These are phyloP conservation scores for Trichoderma reesei DNA, from an alignment of 495 filamentous ascomycete species.

Conservation along the genomic window DNA sequence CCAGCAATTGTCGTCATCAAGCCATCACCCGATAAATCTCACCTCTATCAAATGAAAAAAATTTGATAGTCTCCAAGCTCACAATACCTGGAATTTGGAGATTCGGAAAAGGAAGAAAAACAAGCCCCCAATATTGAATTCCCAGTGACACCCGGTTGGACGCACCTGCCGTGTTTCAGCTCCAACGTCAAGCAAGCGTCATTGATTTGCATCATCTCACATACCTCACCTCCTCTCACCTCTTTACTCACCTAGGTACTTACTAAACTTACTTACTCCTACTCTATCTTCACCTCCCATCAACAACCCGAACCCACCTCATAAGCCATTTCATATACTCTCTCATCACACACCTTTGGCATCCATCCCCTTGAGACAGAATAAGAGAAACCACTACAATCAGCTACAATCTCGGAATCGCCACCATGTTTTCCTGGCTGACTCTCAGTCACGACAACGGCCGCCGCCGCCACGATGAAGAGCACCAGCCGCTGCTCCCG, in stretches of 20 bases:
- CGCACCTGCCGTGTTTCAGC: neutral
- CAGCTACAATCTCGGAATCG: too few species aligned
- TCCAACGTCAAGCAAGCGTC: neutral
- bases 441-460: neutral
- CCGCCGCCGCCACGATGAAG: conserved; percentile 22
- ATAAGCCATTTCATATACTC: neutral
- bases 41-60: too few species aligned
- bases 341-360: neutral
- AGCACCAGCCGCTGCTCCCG: conserved; percentile 70
- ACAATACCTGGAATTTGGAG: neutral
- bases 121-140: neutral
- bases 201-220: neutral
- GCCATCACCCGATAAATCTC: too few species aligned
- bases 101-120: neutral
- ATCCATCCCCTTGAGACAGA: too few species aligned
- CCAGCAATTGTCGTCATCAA: too few species aligned
- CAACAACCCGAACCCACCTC: neutral
- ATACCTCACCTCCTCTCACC: neutral
- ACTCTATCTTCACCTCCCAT: neutral
- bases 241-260: neutral
- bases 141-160: neutral
- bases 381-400: too few species aligned
- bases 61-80: too few species aligned
- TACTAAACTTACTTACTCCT: neutral
- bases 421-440: conserved; percentile 1